These are phyloP conservation scores for Turnera subulata DNA, from an alignment of 345 rosid genomes.

Conservation along the genomic window DNA sequence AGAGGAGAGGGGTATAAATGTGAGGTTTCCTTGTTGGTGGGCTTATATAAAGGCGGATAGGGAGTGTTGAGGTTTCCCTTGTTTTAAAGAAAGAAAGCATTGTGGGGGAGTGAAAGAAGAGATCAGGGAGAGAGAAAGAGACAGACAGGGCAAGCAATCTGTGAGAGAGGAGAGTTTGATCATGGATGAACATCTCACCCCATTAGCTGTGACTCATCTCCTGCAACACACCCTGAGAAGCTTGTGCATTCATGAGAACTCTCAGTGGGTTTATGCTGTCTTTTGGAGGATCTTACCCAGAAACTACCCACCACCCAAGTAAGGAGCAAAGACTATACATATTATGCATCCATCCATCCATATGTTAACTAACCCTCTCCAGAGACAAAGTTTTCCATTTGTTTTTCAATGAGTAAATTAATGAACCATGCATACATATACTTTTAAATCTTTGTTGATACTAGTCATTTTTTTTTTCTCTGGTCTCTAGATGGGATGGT, in stretches of 20 bases:
- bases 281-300: constrained; percentile 99
- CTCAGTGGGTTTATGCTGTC: constrained; percentile 99
- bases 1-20: constrained; percentile 32
- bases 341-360: neutral
- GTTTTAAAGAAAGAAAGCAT: no score
- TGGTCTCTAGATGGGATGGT: constrained; percentile 81
- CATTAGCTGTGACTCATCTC: constrained; percentile 90
- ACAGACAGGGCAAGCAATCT: no score
- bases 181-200: constrained; percentile 85
- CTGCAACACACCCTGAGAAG: constrained; percentile 96
- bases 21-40: constrained; percentile 27
- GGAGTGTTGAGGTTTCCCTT: no score
- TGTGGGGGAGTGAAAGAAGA: constrained; percentile 2
- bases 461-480: neutral
- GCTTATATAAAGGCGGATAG: constrained; percentile 57
- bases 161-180: constrained; percentile 1
- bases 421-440: no score
- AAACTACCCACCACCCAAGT: constrained; percentile 99
- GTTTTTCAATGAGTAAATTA: no score
- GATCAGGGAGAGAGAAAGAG: constrained; percentile 10
- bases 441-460: no score
- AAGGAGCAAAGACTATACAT: constrained; percentile 21
- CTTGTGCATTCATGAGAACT: constrained; percentile 75
- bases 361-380: no score
- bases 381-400: no score